Percentiles rank a stretch among this genome's conserved stretches.
phyloP scores from a whole-genome alignment of 2,329 filamentous ascomycete species.

The Fusarium denticulatum region DNA sequence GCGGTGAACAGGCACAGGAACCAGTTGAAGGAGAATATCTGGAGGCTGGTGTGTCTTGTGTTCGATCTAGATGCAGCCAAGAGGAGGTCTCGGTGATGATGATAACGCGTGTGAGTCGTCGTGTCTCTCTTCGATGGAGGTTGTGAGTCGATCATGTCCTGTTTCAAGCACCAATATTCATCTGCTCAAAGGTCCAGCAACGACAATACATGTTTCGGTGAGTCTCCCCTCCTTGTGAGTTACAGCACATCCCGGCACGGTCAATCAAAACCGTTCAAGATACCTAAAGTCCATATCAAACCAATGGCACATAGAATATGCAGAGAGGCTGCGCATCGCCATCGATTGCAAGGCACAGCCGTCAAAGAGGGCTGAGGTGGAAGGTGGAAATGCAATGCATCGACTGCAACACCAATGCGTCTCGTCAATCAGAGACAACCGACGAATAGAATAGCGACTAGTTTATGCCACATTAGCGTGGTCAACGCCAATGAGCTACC shows the following conservation, averaged over 20 bases:
- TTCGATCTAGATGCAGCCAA: neutral
- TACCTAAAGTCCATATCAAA: neutral
- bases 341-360: slow-evolving; percentile 42
- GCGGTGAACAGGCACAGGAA: slow-evolving; percentile 15
- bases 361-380: slow-evolving; percentile 44
- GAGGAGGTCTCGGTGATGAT: neutral
- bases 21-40: slow-evolving; percentile 13
- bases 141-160: slow-evolving; percentile 13
- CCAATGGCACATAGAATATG: slow-evolving; percentile 2
- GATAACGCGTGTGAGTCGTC: neutral
- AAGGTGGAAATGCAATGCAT: slow-evolving; percentile 40
- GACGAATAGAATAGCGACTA: slow-evolving; percentile 8
- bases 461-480: neutral
- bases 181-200: slow-evolving; percentile 5
- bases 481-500: slow-evolving; percentile 14
- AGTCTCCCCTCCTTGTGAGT: neutral
- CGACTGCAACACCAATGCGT: slow-evolving; percentile 15
- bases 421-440: slow-evolving; percentile 8
- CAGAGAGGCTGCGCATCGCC: slow-evolving; percentile 36
- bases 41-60: slow-evolving; percentile 7
- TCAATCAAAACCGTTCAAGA: neutral
- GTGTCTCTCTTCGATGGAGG: neutral
- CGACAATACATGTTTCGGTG: neutral
- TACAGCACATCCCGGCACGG: neutral
- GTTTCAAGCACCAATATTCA: neutral